Base-by-base conservation (phyloP, 805 yeast genomes). In the Candida pseudofarinosa region DNA sequence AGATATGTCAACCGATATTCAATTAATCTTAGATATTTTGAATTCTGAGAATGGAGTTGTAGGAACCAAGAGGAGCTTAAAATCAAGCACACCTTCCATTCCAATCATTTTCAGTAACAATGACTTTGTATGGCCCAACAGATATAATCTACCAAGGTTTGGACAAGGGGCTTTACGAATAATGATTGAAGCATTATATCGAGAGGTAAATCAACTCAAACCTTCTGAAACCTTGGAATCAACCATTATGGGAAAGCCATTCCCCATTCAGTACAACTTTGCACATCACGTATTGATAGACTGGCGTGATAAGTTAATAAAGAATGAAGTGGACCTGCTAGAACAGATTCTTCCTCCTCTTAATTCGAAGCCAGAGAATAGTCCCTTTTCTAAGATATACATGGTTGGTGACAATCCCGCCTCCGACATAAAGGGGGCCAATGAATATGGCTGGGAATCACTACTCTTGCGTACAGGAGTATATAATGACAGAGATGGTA, bases 371-470 rank as follows among this genome's bases (percentile, higher is more conserved):
- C 69, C 70, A 1, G 40, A 19, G 14, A 44, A 47, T 15, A 50
- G 63, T 35, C 70, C 70, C 4, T 65, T 85, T 52, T 66, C 70
- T 31, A 63, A 74, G n/a, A 84, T 93, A 1, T 90, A 74, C 65
- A 93, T 93, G 99, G 88, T 93, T 30, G 99, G 99, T 20, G 99
- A 93, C 64, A 93, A 93, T 61, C 98, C 97, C 3, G 93, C 83
- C 20, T 79, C 89, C 39, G 99, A 93, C 59, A 93, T 93, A 41
- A 74, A 75, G 43, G 99, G 99, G 0, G 99, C 96, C 4, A 83
- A 85, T 53, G 68, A 70, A 39, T 81, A 83, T 58, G 96, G 97
- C 3, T 93, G 98, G 98, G 80, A 84, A 38, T 81, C 93, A 10
- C 77, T 88, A 31, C 74, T 93, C 36, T 88, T 93, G 19, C 73